Conservation (phyloP, 768 basidiomycete genomes). For the Cytidiella melzeri region DNA sequence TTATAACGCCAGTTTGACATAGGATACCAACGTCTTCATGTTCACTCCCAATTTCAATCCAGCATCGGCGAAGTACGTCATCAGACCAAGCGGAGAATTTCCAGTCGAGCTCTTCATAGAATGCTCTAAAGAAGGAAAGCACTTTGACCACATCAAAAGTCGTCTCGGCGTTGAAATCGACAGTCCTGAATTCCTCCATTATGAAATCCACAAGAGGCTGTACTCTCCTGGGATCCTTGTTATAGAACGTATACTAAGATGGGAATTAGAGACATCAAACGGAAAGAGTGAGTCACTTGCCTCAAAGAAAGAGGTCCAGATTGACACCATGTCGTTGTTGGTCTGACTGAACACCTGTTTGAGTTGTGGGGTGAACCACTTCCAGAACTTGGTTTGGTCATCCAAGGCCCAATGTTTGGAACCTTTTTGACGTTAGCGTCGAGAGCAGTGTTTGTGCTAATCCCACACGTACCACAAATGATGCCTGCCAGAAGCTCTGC, state of each 20-base stretch:
- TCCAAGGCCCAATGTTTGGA: conserved; percentile 81
- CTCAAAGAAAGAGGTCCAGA: conserved; percentile 79
- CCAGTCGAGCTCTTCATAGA: conserved; percentile 71
- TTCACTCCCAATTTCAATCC: conserved; percentile 59
- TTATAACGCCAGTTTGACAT: conserved; percentile 3
- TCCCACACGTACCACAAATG: conserved; percentile 42
- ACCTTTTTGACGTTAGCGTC: conserved; percentile 34
- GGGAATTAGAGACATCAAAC: not conserved
- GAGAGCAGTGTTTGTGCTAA: not conserved
- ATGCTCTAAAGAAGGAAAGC: conserved; percentile 59
- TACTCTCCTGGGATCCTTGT: conserved; percentile 77
- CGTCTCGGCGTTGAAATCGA: conserved; percentile 78
- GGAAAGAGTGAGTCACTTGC: conserved; percentile 28
- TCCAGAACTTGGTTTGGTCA: conserved; percentile 68
- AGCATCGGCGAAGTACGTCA: conserved; percentile 57
- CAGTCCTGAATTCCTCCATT: conserved; percentile 50
- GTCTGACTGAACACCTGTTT: conserved; percentile 59
- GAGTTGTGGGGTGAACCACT: conserved; percentile 71
- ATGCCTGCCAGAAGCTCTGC: conserved; percentile 78
- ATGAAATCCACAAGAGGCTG: conserved; percentile 76
- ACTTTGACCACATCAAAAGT: conserved; percentile 76
- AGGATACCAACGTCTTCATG: conserved; percentile 62
- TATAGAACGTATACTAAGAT: conserved; percentile 63
- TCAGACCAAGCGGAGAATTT: conserved; percentile 79
- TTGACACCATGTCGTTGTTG: conserved; percentile 73